Base-by-base conservation (phyloP, 768 basidiomycete genomes). In the Boletus patriciae region DNA sequence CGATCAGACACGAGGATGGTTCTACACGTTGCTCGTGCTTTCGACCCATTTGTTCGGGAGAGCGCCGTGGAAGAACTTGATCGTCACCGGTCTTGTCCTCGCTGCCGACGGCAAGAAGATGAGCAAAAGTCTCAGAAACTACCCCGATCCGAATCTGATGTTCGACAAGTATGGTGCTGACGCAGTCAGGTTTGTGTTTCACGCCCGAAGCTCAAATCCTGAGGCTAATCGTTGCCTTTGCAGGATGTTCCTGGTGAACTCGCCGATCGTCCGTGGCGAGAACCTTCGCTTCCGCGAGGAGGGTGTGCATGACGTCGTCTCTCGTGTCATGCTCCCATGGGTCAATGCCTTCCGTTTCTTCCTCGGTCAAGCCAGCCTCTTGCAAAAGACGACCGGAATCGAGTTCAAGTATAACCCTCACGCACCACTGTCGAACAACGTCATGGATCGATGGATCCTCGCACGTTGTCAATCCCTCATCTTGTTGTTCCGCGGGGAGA, bases 291-390 rank as follows among this genome's bases (percentile, higher is more conserved):
- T 99, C 88, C 86, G 94, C 48, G 97, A 99, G 73, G 93, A 96
- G 63, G 97, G 97, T 60, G 97, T 99, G 56, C 90, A 92, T 62
- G 96, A 98, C 64, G 94, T 98, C 62, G 81, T 98, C 62, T 91
- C 94, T 42, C 89, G 92, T n/a, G 97, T 98, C 34, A 86, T 99
- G 59, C 81, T 98, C 13, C 96, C 96, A 6, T 98, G 97, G 94
- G 83, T 98, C 70, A 99, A 98, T 72, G 92, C 95, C 43, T 95
- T 95, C 86, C 93, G 96, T 54, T 99, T 99, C 84, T 97, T 98
- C 84, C 80, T 98, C 46, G 93, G 92, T n/a, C 95, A 98, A 70
- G 91, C 85, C 36, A 87, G 86, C 4, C 77, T 98, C 25, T 79
- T 93, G 64, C 88, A 93, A 73, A 96, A 96, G 70, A 83, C 83